Percentiles rank a stretch among this genome's conserved stretches.
Evolutionary conservation across 345 rosid species (phyloP).

Genomic region (Gossypium sturtianum): DNA sequence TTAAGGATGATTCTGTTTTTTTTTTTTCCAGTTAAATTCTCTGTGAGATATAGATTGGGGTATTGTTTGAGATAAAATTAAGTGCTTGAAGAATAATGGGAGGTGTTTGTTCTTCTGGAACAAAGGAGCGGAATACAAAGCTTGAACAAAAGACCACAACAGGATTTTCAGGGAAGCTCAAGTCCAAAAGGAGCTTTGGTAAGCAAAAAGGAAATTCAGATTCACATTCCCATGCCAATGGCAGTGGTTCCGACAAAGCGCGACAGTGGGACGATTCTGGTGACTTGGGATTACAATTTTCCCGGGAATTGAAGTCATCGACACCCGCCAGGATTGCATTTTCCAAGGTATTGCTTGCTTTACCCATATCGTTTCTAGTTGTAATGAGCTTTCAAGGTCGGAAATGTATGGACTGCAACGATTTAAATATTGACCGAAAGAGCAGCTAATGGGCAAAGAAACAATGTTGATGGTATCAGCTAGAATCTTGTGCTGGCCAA

Average conservation of each 20-base stretch:
- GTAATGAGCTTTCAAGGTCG: neutral
- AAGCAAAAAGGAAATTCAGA: conserved; percentile 24
- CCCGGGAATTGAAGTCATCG: conserved; percentile 51
- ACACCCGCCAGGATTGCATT: conserved; percentile 31
- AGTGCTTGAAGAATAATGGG: conserved; percentile 46
- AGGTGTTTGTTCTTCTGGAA: conserved; percentile 47
- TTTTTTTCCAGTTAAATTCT: neutral
- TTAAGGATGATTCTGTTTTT: neutral
- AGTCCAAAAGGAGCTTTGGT: conserved; percentile 31
- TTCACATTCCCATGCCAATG: conserved; percentile 7
- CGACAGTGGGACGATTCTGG: conserved; percentile 21
- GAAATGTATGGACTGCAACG: neutral
- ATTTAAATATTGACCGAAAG: neutral
- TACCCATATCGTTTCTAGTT: neutral
- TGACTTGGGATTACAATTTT: conserved; percentile 31
- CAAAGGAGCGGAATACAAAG: conserved; percentile 19
- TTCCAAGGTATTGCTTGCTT: conserved; percentile 36
- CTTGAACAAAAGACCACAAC: conserved; percentile 20
- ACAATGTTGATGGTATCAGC: neutral
- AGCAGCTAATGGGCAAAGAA: neutral
- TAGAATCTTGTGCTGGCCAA: neutral
- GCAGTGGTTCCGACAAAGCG: conserved; percentile 14
- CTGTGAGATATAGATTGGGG: neutral
- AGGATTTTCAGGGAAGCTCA: conserved; percentile 33
- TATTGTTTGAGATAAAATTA: conserved; percentile 2